Percentiles rank a stretch among this genome's conserved stretches.
Conservation (phyloP, 495 filamentous ascomycete species). For the Penicillium dipodomyicola region DNA sequence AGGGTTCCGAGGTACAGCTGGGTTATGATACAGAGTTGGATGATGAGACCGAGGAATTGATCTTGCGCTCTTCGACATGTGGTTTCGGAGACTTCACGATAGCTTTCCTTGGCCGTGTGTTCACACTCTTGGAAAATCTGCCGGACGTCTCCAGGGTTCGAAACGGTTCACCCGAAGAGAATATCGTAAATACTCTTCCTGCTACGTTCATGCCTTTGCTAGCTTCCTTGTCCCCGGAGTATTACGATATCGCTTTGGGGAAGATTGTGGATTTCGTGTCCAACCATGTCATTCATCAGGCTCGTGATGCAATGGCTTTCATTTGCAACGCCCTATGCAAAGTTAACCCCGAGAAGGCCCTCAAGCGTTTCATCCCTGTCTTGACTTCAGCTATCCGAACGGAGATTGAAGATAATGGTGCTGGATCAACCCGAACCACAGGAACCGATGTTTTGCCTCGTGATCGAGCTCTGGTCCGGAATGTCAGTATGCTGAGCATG, state of each 20-base stretch:
- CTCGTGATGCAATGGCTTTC: conserved; percentile 97
- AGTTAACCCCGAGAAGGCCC: conserved; percentile 84
- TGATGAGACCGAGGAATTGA: conserved; percentile 83
- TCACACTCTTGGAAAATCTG: conserved; percentile 91
- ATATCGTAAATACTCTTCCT: conserved; percentile 92
- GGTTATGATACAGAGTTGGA: conserved; percentile 80
- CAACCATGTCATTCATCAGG: conserved; percentile 95
- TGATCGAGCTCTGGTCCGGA: conserved; percentile 92
- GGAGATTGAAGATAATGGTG: conserved; percentile 97
- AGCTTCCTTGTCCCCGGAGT: conserved; percentile 84
- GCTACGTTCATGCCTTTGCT: conserved; percentile 89
- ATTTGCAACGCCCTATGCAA: conserved; percentile 96
- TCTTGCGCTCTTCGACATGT: conserved; percentile 92
- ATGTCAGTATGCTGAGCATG: conserved; percentile 97
- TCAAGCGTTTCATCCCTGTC: conserved; percentile 86
- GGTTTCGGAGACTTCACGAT: conserved; percentile 89
- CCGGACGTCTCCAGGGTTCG: conserved; percentile 84
- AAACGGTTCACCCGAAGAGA: conserved; percentile 91
- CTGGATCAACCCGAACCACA: conserved; percentile 88
- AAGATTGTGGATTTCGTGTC: conserved; percentile 93
- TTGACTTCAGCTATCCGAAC: conserved; percentile 87
- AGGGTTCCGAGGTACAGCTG: conserved; percentile 78
- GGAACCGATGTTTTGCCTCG: conserved; percentile 90
- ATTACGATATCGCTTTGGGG: conserved; percentile 86
- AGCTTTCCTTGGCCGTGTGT: conserved; percentile 87